A percentile compares a stretch with the other conserved stretches of the same genome.
phyloP scores from a whole-genome alignment of 2,329 filamentous ascomycete genomes.

The Phoma sp. region DNA sequence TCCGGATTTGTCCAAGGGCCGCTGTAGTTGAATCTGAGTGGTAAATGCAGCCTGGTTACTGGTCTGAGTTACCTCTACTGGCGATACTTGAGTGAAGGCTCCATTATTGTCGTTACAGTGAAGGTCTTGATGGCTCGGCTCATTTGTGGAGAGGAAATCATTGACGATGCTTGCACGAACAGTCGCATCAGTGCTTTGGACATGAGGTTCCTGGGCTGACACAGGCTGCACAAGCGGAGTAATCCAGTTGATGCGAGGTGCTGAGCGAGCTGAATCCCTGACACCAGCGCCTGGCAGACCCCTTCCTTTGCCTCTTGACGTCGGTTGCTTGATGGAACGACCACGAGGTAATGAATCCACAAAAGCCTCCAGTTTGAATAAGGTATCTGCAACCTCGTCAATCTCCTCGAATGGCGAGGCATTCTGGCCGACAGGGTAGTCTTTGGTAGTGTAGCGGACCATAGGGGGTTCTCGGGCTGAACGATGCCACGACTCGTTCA shows the following conservation, averaged over 20 bases:
- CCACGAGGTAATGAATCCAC: conserved; percentile 9
- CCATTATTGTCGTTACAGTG: too few species aligned
- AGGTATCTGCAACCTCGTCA: conserved; percentile 18
- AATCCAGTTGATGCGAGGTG: conserved; percentile 8
- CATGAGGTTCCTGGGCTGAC: neutral
- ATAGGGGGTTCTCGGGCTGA: conserved; percentile 18
- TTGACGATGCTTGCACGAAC: neutral
- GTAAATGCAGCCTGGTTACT: too few species aligned
- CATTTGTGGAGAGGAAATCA: neutral
- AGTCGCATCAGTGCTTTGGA: neutral
- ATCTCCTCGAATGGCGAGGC: conserved; percentile 27
- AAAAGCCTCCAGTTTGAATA: conserved; percentile 12
- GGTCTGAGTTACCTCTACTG: neutral
- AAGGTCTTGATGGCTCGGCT: neutral
- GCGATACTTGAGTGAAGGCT: too few species aligned
- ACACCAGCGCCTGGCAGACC: conserved; percentile 5
- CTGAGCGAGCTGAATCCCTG: neutral
- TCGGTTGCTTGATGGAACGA: conserved; percentile 12
- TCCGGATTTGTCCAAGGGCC: conserved; percentile 9
- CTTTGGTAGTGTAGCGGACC: conserved; percentile 23
- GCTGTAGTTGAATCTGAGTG: conserved; percentile 1
- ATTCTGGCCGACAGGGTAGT: conserved; percentile 25
- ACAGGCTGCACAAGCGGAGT: neutral
- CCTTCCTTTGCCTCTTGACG: conserved; percentile 10
- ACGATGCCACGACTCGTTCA: conserved; percentile 34